These are phyloP conservation scores for Saturnispora serradocipensis DNA, from an alignment of 805 yeast genomes.

Conservation along the genomic window DNA sequence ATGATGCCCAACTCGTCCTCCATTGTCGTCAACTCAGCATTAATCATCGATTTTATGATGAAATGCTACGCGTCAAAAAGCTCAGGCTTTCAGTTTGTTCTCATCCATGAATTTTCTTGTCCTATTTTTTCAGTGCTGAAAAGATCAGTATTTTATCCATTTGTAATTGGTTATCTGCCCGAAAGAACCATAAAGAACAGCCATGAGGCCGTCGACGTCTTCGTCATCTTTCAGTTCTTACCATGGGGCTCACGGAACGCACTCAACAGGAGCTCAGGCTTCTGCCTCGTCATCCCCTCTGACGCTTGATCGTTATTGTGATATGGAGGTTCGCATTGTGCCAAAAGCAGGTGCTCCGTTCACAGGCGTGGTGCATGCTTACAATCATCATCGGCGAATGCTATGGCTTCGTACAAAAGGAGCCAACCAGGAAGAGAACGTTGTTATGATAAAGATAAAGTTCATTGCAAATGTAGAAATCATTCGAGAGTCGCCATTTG, in stretches of 20 bases:
- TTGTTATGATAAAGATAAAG: neutral
- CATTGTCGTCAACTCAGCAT: neutral
- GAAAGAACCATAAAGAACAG: neutral
- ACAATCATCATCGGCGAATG: slow-evolving; percentile 3
- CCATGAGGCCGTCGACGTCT: neutral
- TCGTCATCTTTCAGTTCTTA: neutral
- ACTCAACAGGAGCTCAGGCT: neutral
- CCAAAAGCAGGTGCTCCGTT: slow-evolving; percentile 1
- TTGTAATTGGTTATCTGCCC: neutral
- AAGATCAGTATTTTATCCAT: neutral
- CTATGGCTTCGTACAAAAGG: neutral
- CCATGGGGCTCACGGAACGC: neutral
- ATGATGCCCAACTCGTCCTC: slow-evolving; percentile 23
- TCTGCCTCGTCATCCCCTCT: neutral
- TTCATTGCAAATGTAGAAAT: neutral
- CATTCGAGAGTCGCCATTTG: slow-evolving; percentile 1
- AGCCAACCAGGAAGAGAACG: neutral
- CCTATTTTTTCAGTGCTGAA: neutral
- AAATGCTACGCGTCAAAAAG: slow-evolving; percentile 1
- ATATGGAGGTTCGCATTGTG: slow-evolving; percentile 1
- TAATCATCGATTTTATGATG: neutral
- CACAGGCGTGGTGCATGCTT: slow-evolving; percentile 1
- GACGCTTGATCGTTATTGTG: slow-evolving; percentile 3
- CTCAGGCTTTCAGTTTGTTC: neutral
- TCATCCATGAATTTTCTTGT: neutral